These are phyloP conservation scores for Yamadazyma aaseri DNA, from an alignment of 1,139 yeast species.

Conservation along the genomic window DNA sequence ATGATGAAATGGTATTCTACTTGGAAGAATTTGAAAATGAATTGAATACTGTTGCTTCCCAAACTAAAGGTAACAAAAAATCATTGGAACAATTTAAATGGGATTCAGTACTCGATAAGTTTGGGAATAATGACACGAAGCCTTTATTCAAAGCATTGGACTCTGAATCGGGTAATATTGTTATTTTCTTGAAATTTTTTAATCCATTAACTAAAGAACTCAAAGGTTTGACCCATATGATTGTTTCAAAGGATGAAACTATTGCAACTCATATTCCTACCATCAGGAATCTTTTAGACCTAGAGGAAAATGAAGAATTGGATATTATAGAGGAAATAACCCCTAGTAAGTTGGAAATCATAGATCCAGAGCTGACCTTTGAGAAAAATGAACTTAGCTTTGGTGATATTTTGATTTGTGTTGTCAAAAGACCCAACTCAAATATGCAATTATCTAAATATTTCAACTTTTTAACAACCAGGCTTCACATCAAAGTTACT, in stretches of 20 bases:
- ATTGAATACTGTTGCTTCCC: conserved; percentile 20
- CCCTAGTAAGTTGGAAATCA: conserved; percentile 55
- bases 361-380: conserved; percentile 46
- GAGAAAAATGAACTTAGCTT: conserved; percentile 65
- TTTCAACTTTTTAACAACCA: conserved; percentile 63
- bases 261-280: conserved; percentile 45
- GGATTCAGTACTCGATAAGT: conserved; percentile 20
- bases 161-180: conserved; percentile 26
- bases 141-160: conserved; percentile 6
- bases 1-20: conserved; percentile 48
- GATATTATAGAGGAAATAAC: conserved; percentile 70
- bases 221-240: conserved; percentile 62
- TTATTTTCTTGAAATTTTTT: conserved; percentile 70
- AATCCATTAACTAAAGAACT: conserved; percentile 56
- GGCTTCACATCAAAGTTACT: conserved; percentile 59
- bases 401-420: conserved; percentile 65
- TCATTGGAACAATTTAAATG: conserved; percentile 27
- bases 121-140: conserved; percentile 2
- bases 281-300: conserved; percentile 45
- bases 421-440: conserved; percentile 45
- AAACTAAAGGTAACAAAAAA: conserved; percentile 6
- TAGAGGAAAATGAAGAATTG: conserved; percentile 39
- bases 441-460: conserved; percentile 40
- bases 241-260: conserved; percentile 49
- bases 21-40: conserved; percentile 45